These are phyloP conservation scores for Thielaviopsis punctulata DNA, from an alignment of 2,329 filamentous ascomycete genomes.

Conservation along the genomic window DNA sequence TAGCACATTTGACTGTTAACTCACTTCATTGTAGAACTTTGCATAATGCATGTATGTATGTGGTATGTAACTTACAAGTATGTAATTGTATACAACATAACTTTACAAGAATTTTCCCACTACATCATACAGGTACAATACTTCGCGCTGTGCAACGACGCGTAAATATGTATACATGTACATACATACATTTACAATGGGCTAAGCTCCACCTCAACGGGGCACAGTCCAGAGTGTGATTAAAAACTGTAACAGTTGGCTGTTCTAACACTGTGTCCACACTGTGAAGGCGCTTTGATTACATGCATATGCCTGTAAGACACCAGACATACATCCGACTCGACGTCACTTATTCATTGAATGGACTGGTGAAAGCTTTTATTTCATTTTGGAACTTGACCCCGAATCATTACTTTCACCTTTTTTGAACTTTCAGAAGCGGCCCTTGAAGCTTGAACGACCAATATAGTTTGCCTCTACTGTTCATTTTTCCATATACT, in stretches of 20 bases:
- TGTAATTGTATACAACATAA: too few relatives aligned
- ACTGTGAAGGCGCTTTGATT: neutral
- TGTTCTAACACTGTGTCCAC: neutral
- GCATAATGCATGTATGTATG: too few relatives aligned
- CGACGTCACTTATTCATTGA: neutral
- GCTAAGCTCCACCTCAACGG: neutral
- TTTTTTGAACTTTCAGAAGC: neutral
- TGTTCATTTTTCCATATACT: neutral
- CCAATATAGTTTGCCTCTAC: neutral
- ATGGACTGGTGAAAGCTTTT: neutral
- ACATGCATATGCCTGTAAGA: neutral
- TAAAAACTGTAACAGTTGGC: neutral
- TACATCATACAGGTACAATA: too few relatives aligned
- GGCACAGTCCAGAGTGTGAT: neutral
- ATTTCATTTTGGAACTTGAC: neutral
- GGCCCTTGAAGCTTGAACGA: neutral
- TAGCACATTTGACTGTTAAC: too few relatives aligned
- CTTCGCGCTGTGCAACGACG: too few relatives aligned
- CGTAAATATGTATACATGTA: neutral
- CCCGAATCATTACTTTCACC: neutral
- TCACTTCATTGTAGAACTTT: too few relatives aligned
- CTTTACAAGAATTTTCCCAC: too few relatives aligned
- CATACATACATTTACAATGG: too few relatives aligned
- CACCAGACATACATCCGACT: too few relatives aligned
- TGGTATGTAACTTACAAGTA: too few relatives aligned